Percentiles rank a stretch among this genome's conserved stretches.
phyloP scores from a whole-genome alignment of 1,284 basidiomycete species.

The Ustilago esculenta region DNA sequence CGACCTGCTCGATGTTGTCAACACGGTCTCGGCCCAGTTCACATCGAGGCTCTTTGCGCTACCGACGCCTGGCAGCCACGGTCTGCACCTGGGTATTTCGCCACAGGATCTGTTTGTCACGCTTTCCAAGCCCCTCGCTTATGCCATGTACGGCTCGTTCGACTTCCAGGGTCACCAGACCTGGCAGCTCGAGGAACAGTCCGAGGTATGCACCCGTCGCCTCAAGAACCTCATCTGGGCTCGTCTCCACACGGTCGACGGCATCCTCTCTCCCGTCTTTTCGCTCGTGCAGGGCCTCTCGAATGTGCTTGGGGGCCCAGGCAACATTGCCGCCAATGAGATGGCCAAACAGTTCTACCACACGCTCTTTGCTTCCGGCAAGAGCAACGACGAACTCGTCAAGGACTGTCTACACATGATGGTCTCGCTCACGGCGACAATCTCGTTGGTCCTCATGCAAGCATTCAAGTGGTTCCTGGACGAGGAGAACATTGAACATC shows the following conservation, averaged over 20 bases:
- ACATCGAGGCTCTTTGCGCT: conserved; percentile 41
- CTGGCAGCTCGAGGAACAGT: conserved; percentile 41
- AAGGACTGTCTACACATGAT: conserved; percentile 42
- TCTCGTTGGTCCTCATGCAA: conserved; percentile 45
- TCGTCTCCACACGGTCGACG: conserved; percentile 37
- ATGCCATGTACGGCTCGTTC: conserved; percentile 48
- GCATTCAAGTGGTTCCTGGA: conserved; percentile 41
- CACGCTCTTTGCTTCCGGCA: conserved; percentile 36
- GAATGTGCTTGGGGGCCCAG: conserved; percentile 44
- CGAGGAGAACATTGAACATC: conserved; percentile 30
- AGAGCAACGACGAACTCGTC: conserved; percentile 44
- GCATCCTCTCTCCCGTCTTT: conserved; percentile 36
- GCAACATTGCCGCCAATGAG: conserved; percentile 38
- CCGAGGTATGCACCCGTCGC: conserved; percentile 23
- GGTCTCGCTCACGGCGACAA: conserved; percentile 42
- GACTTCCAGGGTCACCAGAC: conserved; percentile 46
- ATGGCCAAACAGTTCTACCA: conserved; percentile 46
- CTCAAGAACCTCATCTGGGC: conserved; percentile 46
- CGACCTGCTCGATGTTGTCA: conserved; percentile 41
- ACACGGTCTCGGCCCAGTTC: conserved; percentile 43
- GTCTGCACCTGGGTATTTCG: conserved; percentile 35
- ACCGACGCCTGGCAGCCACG: conserved; percentile 30
- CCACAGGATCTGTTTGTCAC: conserved; percentile 19
- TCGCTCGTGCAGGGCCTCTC: conserved; percentile 38
- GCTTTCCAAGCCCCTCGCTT: conserved; percentile 44